A percentile compares a stretch with the other conserved stretches of the same genome.
These are phyloP conservation scores for Fusarium sp. DNA, from an alignment of 2,329 filamentous ascomycete species.

Conservation along the genomic window DNA sequence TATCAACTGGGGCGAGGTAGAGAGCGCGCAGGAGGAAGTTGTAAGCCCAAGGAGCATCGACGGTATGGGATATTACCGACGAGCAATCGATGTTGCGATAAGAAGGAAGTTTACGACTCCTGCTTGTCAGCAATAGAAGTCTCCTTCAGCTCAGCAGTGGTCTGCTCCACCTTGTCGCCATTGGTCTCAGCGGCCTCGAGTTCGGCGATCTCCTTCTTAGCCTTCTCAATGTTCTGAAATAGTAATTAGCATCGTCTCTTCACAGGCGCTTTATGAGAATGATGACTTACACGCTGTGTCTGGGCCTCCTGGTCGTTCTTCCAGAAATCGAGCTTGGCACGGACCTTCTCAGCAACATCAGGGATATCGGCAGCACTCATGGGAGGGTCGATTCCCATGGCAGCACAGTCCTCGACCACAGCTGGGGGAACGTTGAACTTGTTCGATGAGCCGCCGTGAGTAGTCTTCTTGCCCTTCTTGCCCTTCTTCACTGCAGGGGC, in stretches of 20 bases:
- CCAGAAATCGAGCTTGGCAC: slow-evolving; percentile 91
- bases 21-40: background rate
- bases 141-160: slow-evolving; percentile 61
- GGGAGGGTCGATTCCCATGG: slow-evolving; percentile 86
- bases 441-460: slow-evolving; percentile 60
- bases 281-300: slow-evolving; percentile 81
- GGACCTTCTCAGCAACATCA: slow-evolving; percentile 83
- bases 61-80: slow-evolving; percentile 23
- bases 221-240: slow-evolving; percentile 90
- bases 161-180: slow-evolving; percentile 64
- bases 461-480: slow-evolving; percentile 80
- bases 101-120: slow-evolving; percentile 51
- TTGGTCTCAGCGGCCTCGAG: slow-evolving; percentile 71
- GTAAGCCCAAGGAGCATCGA: slow-evolving; percentile 15
- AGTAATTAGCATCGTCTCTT: slow-evolving; percentile 42
- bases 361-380: slow-evolving; percentile 87
- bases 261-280: background rate
- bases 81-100: background rate
- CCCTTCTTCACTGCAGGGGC: slow-evolving; percentile 83
- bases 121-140: slow-evolving; percentile 62
- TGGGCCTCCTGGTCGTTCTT: slow-evolving; percentile 89
- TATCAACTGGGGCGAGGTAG: background rate
- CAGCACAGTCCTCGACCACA: slow-evolving; percentile 88
- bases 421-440: slow-evolving; percentile 87
- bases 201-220: slow-evolving; percentile 92